Base-by-base conservation (phyloP, 176 grass and related monocot species). In the Dendrocalamus sinicus region DNA sequence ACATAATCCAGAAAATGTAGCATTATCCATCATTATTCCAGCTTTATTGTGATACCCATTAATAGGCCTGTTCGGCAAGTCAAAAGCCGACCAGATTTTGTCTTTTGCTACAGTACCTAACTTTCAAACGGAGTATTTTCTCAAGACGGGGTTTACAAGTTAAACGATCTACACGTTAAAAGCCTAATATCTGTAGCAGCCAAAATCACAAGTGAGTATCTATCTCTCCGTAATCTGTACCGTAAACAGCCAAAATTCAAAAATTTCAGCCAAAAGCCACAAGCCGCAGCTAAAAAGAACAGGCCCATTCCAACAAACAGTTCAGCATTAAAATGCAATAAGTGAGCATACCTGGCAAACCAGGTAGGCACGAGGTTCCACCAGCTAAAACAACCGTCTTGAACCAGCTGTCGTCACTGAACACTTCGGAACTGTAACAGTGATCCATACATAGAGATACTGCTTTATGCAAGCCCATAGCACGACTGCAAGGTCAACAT, bases 401-500 rank as follows among this genome's bases (percentile, higher is more conserved):
- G 86, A 91, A 98, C 91, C 96, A 98, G 50, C 67, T 88, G 44
- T 91, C 79, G 79, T 98, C 90, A 65, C 83, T 19, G 5, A 87
- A 70, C 44, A 88, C 71, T 46, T 95, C 88, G 9, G 91, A 84
- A 82, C 74, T 76, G 51, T 95, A 86, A 82, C 96, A 98, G 84
- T 96, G 93, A 86, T 98, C 96, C 88, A 98, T 92, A 69, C 96
- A 98, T 71, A 98, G 88, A 72, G 91, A 74, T 63, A 98, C 79
- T 37, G 93, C 93, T 88, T 79, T 83, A 84, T 98, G 96, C 88
- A 98, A 89, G 75, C 91, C 93, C 93, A 96, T 91, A 51, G 88
- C 94, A 55, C 50, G 84, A 72, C 96, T 98, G 72, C 60, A 94
- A 83, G 77, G 40, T 82, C 26, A 68, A 87, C 19, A 89, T 67